Evolutionary conservation across 306 rosid genomes (phyloP), one percentile per base, ranked within the genome.

Genomic region (Castanopsis chinensis): DNA sequence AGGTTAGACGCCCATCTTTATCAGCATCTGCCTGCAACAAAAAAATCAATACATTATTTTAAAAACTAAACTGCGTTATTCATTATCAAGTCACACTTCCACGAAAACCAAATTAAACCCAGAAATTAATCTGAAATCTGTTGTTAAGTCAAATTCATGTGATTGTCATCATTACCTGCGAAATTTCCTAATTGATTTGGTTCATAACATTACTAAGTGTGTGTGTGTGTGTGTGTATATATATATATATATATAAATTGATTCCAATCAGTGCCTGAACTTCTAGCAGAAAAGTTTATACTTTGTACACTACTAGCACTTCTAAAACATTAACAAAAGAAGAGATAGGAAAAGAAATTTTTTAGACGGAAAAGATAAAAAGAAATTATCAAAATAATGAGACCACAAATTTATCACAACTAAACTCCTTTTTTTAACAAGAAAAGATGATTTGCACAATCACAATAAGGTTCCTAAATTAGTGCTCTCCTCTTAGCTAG

Each of bases 1-100:
- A 82, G 49, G 89, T 85, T 33, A 95, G 91, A 35, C 91, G 96
- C 64, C 98, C 94, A 73, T 96, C 99, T 84, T 95, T 93, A 86
- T 96, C 87, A n/a, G 43, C 61, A 69, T 96, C 99, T 8, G 99
- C 98, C 99, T 93, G 92, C 76, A 83, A 88, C 54, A 67, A 37
- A 78, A 78, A 78, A 67, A 88, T 52, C 17, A 37, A 71, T 32
- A 63, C 56, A 69, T 23, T 49, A 19, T 57, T 73, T 73, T 35
- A 78, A 56, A 30, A 52, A 80, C 56, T 56, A 59, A 80, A 72
- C 80, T 11, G 25, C n/a, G 15, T 35, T 59, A 51, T 13, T 49
- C 55, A 30, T 52, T 5, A 70, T n/a, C 54, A 28, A n/a, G 10
- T 63, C 72, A 60, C 60, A 43, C 13, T 69, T 55, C 27, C 35